Base-by-base conservation (phyloP, 352 stramenopile genomes). In the Phytophthora colocasiae region DNA sequence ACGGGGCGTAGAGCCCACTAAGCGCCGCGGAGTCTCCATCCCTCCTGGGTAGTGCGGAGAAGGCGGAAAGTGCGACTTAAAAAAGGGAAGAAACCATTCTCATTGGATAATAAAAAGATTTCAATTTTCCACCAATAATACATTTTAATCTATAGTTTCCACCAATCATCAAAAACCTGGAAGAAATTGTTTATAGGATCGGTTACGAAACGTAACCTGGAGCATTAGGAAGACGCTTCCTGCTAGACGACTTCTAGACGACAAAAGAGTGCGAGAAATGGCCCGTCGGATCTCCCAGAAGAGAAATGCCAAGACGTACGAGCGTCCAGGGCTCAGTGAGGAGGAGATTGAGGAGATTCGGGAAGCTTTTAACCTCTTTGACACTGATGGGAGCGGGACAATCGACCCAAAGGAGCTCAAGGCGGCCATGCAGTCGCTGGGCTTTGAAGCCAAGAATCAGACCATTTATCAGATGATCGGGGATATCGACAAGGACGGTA, bases 381-480 rank as follows among this genome's bases (percentile, higher is more conserved):
- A 99, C 76, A 98, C 94, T 27, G 97, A 99, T 69, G 94, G 93
- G n/a, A 92, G 84, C 58, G 97, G 97, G 45, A 98, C 92, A 39
- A 99, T 99, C 75, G 94, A 99, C 79, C 90, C 91, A 5, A 98
- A 99, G 77, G 97, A 99, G 67, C 88, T 99, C 32, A 98, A 98
- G 66, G 92, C 97, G 2, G 94, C 94, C 14, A 99, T 99, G 97
- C 89, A 97, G 55, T 97, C 96, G 50, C 80, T 99, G 6, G 97
- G 96, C 50, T 99, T 98, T 63, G 95, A 99, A 72, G 90, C 93
- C 47, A 99, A 98, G 80, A 98, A 99, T 77, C 93, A 99, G 80
- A 97, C 97, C 29, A 98, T 99, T 71, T 97, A 98, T 69, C 97
- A 99, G 74, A 98, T 99, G 89, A 98, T 99, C 55, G 85, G 87